These are phyloP conservation scores for Wickerhamiella domercqiae DNA, from an alignment of 805 yeast species.

Conservation along the genomic window DNA sequence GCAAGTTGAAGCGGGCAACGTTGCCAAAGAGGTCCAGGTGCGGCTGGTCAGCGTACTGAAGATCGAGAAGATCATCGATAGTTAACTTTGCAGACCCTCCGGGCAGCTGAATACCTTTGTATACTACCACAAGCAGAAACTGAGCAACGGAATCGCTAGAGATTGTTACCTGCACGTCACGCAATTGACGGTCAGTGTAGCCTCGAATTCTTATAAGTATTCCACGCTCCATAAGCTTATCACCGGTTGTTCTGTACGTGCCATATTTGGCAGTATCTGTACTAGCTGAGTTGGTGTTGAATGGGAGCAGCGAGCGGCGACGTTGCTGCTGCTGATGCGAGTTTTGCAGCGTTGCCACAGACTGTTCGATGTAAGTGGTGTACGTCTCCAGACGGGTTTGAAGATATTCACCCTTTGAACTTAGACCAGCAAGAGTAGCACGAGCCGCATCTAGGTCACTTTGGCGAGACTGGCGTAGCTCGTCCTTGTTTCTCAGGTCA, in stretches of 20 bases:
- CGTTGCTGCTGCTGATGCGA: conserved; percentile 20
- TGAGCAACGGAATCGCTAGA: conserved; percentile 59
- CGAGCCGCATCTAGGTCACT: conserved; percentile 33
- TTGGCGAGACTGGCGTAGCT: conserved; percentile 33
- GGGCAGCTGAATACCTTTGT: conserved; percentile 44
- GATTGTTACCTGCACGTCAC: conserved; percentile 58
- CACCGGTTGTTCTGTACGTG: conserved; percentile 59
- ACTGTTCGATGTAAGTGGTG: conserved; percentile 34
- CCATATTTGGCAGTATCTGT: conserved; percentile 45
- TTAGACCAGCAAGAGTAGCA: conserved; percentile 31
- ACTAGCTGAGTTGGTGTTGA: conserved; percentile 1
- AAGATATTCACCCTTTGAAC: conserved; percentile 32
- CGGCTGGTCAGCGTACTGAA: conserved; percentile 54
- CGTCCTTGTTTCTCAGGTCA: conserved; percentile 50
- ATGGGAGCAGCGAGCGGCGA: conserved; percentile 25
- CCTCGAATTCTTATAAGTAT: conserved; percentile 49
- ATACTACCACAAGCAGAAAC: conserved; percentile 60
- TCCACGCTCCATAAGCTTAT: conserved; percentile 58
- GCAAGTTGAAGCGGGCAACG: conserved; percentile 53
- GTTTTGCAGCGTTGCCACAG: conserved; percentile 35
- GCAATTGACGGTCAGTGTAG: conserved; percentile 32
- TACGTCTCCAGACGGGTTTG: conserved; percentile 29
- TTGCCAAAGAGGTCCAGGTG: conserved; percentile 47
- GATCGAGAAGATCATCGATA: conserved; percentile 53
- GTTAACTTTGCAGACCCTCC: conserved; percentile 39